Base-by-base conservation (phyloP, 768 basidiomycete species). In the Inosperma sp. region DNA sequence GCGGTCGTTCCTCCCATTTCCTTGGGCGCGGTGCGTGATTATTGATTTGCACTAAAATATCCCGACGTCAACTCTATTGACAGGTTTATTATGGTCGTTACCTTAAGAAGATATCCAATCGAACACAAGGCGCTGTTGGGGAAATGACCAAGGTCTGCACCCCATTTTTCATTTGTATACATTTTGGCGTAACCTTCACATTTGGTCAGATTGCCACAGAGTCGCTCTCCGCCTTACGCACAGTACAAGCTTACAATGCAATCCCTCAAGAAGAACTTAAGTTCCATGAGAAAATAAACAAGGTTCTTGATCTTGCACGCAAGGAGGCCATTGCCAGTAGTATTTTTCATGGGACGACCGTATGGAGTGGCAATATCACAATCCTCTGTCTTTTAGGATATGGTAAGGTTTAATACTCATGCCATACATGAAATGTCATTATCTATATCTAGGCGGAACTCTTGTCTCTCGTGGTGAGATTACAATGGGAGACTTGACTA, bases 21-120 rank as follows among this genome's bases (percentile, higher is more conserved):
- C 19, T 73, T 93, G 48, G 89, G 89, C 57, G 85, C 93, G 60
- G 80, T 94, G 70, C 25, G 75, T 70, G 53, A 36, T 4, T 27
- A 21, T 3, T 29, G 26, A 23, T 14, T 26, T 21, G 51, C 50
- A 21, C 16, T 21, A 27, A 27, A n/a, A 13, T 51, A 42, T 46
- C 13, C 7, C 44, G 44, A 9, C 31, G 12, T 48, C 27, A 56
- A 37, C 52, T 48, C 5, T 13, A 4, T 26, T 16, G 35, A 13
- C 55, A 95, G 88, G 90, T 97, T 10, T 88, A 93, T 65, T 99
- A 99, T 60, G 94, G 95, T 56, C 83, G 93, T 10, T 99, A 97
- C 68, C 71, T 99, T 48, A 92, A 93, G 64, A 86, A 84, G 54
- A 79, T 99, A 3, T 91, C 91, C 6, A 92, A 90, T 59, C 74